Base-by-base conservation (phyloP, 306 rosid genomes). In the Vachellia pachyceras region DNA sequence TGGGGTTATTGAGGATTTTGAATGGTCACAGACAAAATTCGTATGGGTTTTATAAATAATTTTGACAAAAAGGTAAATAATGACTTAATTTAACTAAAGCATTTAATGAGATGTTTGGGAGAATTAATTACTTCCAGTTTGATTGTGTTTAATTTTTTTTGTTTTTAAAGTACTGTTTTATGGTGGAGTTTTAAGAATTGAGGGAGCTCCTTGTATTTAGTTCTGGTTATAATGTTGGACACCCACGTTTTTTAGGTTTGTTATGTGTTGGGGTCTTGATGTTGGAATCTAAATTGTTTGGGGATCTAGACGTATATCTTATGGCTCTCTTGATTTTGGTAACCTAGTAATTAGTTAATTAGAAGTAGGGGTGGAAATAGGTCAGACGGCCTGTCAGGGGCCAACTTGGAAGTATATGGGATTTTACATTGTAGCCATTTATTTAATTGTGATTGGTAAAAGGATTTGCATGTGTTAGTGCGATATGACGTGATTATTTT, bases 1-100 rank as follows among this genome's bases (percentile, higher is more conserved):
- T 40, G 70, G 88, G 87, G 5, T 89, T 90, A 25, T 46, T 87
- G 36, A 35, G 76, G 78, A 82, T 83, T 69, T 90, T 92, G 87
- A 71, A 85, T 82, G 69, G n/a, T 42, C 86, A 92, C 73, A 83
- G 22, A 25, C 69, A 63, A 50, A 78, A 78, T 57, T 90, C 97
- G 14, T 42, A 72, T 47, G 82, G 76, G 81, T 71, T 94, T 37
- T 77, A 63, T 79, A 14, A 78, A 25, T 67, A 79, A 33, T 54
- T 73, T 71, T 45, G 7, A 60, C 7, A 17, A 6, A 18, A 52
- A 52, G 23, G 58, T 52, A 18, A 17, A 5, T 52, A 6, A 8
- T 6, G 20, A 50, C n/a, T 15, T 50, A 50, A 47, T 13, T 12
- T 13, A 47, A 13, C 1, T 47, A 18, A 47, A 47, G 52, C 52